Conservation (phyloP, 768 basidiomycete genomes). For the Amanita subjunquillea region DNA sequence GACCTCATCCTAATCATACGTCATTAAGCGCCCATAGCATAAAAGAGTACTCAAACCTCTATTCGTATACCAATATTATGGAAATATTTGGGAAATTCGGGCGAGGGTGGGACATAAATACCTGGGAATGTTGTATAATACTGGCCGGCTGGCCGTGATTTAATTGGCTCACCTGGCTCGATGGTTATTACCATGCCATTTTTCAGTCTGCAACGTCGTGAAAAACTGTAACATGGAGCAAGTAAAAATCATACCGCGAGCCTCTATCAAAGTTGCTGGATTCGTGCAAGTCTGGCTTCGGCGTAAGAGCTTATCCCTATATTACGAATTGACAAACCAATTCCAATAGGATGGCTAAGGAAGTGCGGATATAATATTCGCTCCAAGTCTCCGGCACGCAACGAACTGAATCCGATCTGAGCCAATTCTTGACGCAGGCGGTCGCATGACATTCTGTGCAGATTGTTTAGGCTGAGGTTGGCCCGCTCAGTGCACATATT, state of each 20-base stretch:
- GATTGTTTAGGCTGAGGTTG: slow-evolving; percentile 54
- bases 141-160: neutral
- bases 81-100: slow-evolving; percentile 77
- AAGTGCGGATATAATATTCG: slow-evolving; percentile 88
- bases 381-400: slow-evolving; percentile 44
- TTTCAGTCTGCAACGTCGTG: slow-evolving; percentile 40
- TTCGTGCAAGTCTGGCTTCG: slow-evolving; percentile 74
- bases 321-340: slow-evolving; percentile 38
- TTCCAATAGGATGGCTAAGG: slow-evolving; percentile 85
- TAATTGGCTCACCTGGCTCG: slow-evolving; percentile 55
- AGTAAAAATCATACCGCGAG: slow-evolving; percentile 31
- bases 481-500: slow-evolving; percentile 46
- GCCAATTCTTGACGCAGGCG: slow-evolving; percentile 62
- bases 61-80: slow-evolving; percentile 90
- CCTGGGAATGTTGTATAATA: slow-evolving; percentile 27
- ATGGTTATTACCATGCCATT: slow-evolving; percentile 89
- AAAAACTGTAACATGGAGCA: neutral
- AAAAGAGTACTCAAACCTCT: slow-evolving; percentile 40
- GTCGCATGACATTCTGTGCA: slow-evolving; percentile 67
- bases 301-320: neutral
- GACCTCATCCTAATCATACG: slow-evolving; percentile 50
- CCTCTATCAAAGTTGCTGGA: slow-evolving; percentile 51
- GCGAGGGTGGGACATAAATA: slow-evolving; percentile 77
- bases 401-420: slow-evolving; percentile 64
- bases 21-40: neutral